Base-by-base conservation (phyloP, 306 rosid species). In the Carpinus fangiana region DNA sequence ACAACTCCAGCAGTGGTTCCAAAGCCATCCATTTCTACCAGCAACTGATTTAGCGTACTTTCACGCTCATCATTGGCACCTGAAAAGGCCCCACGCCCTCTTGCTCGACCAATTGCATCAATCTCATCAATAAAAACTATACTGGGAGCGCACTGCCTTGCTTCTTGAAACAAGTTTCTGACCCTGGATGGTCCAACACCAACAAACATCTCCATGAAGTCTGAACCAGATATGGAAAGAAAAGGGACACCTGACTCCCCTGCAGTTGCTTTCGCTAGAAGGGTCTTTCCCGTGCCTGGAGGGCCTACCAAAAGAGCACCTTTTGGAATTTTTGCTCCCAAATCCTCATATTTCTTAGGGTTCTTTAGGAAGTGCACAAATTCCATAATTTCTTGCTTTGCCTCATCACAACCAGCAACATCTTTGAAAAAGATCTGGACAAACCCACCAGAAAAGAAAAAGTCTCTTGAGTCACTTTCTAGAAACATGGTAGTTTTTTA, bases 1-100 rank as follows among this genome's bases (percentile, higher is more conserved):
- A 95, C 98, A 71, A 95, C 97, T 8, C 98, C 98, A 81, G 98
- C 4, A 18, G 98, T 92, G 61, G 98, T 91, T 82, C 88, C 98
- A 85, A 95, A 95, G 53, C 98, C 98, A 83, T 95, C 98, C 98
- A 95, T 95, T 80, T 95, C 98, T 26, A 95, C 98, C 87, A 95
- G 81, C 89, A 95, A 85, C 64, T 95, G 98, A 89, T 95, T 95
- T 75, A 95, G 85, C 34, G 98, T 95, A 83, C 96, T 95, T 84
- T 95, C 98, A 70, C 98, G 98, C 90, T 95, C 98, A 81, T 92
- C 97, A 80, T 90, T 95, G 74, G 91, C 69, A 72, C 97, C 98
- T 43, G 97, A 87, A 77, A 90, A 85, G 62, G 98, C 97, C 38
- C 98, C 98, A 41, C 97, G 97, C 2, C 98, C 98, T 86, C 98